phyloP scores from a whole-genome alignment of 2,329 filamentous ascomycete genomes.

The Grosmannia serpens region DNA sequence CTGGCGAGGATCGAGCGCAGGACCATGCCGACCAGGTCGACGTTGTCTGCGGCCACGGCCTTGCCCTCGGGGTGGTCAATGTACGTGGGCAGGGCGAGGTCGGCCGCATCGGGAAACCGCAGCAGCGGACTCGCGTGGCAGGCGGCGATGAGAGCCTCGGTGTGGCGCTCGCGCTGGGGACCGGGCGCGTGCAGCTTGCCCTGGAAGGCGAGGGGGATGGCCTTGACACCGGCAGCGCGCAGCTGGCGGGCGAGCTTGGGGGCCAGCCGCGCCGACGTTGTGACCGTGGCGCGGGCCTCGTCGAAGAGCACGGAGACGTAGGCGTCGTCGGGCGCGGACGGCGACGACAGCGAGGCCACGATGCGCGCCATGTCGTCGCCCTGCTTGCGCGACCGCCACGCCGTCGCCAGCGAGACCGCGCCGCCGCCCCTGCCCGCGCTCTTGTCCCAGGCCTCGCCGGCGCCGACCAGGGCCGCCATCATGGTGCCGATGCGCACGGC shows the following conservation, averaged over 20 bases:
- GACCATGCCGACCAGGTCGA: slow-evolving; percentile 18
- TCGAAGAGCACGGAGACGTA: background rate
- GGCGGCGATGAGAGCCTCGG: background rate
- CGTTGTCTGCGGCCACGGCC: slow-evolving; percentile 7
- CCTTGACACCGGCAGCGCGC: background rate
- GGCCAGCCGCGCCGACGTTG: background rate
- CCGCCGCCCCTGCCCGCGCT: background rate
- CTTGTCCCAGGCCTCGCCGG: background rate
- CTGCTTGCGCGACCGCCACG: background rate
- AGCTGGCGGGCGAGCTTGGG: background rate
- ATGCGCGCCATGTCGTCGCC: background rate
- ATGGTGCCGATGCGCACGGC: background rate
- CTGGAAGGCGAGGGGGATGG: background rate
- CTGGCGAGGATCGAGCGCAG: slow-evolving; percentile 22
- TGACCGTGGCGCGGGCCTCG: background rate
- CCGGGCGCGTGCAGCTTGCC: background rate
- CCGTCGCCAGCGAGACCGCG: background rate
- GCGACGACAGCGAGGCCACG: too few species aligned
- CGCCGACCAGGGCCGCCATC: background rate
- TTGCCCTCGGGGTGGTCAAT: slow-evolving; percentile 5
- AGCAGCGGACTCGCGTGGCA: background rate
- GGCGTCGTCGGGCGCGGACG: background rate
- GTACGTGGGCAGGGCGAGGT: slow-evolving; percentile 16
- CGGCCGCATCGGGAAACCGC: slow-evolving; percentile 21
- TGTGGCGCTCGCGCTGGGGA: too few species aligned